Conservation (phyloP, 768 basidiomycete species). For the Fomitopsis pulvina region DNA sequence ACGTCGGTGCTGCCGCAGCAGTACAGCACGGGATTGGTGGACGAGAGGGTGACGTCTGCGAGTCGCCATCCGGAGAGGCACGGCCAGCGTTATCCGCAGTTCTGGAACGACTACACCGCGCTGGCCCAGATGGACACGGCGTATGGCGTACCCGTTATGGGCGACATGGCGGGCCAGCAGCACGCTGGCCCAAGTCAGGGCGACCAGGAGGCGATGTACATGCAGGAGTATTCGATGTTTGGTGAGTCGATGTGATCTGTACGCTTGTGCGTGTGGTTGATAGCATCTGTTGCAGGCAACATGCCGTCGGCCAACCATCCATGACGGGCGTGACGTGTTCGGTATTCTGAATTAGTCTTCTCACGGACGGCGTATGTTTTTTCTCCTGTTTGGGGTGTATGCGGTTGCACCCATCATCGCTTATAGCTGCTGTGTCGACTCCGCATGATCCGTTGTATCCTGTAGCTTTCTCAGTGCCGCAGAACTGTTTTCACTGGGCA, state of each 20-base stretch:
- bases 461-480: no score
- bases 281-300: slow-evolving; percentile 6
- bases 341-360: no score
- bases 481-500: no score
- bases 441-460: no score
- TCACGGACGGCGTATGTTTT: no score
- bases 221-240: slow-evolving; percentile 21
- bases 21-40: slow-evolving; percentile 67
- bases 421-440: no score
- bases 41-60: slow-evolving; percentile 30
- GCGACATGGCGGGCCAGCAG: slow-evolving; percentile 17
- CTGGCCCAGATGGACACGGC: slow-evolving; percentile 27
- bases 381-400: no score
- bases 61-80: slow-evolving; percentile 14
- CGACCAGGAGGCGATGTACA: slow-evolving; percentile 18
- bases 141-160: slow-evolving; percentile 22
- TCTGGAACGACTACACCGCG: slow-evolving; percentile 30
- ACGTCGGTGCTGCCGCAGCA: slow-evolving; percentile 70
- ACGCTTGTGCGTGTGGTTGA: background rate
- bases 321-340: no score
- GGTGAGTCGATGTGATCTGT: slow-evolving; percentile 13
- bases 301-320: slow-evolving; percentile 13
- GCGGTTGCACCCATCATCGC: no score
- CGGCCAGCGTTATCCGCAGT: slow-evolving; percentile 26
- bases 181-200: slow-evolving; percentile 6